A percentile compares a stretch with the other conserved stretches of the same genome.
Evolutionary conservation across 225 moss, liverwort and hornwort species (phyloP).

Genomic region (Climacium dendroides): DNA sequence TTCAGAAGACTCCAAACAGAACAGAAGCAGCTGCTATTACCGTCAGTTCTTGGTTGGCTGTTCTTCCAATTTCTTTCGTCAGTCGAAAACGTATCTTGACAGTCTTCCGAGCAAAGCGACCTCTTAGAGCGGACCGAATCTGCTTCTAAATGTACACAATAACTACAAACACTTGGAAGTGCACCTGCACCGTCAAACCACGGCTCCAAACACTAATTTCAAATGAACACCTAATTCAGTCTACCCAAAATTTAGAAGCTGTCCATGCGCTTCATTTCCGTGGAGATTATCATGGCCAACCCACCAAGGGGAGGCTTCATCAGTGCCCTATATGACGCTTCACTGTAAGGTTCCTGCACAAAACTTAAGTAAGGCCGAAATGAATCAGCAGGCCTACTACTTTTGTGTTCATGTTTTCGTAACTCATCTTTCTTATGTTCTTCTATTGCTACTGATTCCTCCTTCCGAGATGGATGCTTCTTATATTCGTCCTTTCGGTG

Average conservation of each 20-base stretch:
- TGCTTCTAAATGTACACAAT: conserved; percentile 7
- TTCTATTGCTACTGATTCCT: conserved; percentile 19
- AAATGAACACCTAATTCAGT: background rate
- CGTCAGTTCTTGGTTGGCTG: background rate
- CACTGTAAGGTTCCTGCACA: conserved; percentile 58
- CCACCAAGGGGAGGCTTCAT: conserved; percentile 90
- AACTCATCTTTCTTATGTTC: conserved; percentile 21
- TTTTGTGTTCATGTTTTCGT: conserved; percentile 28
- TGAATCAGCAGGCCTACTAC: conserved; percentile 13
- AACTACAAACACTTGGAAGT: background rate
- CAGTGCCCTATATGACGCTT: conserved; percentile 64
- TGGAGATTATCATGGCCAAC: conserved; percentile 45
- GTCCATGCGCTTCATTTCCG: conserved; percentile 36
- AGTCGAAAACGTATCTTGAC: background rate
- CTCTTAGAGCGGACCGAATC: background rate
- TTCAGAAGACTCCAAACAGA: background rate
- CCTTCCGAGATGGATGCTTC: conserved; percentile 26
- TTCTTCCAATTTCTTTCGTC: background rate
- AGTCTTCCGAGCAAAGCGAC: background rate
- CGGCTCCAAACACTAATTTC: background rate
- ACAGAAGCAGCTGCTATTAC: background rate
- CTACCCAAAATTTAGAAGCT: conserved; percentile 16
- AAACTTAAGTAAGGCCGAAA: conserved; percentile 65
- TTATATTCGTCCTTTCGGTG: conserved; percentile 27
- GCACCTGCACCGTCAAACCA: background rate